Evolutionary conservation across 805 yeast species (phyloP).

Genomic region (Scheffersomyces stipitis): DNA sequence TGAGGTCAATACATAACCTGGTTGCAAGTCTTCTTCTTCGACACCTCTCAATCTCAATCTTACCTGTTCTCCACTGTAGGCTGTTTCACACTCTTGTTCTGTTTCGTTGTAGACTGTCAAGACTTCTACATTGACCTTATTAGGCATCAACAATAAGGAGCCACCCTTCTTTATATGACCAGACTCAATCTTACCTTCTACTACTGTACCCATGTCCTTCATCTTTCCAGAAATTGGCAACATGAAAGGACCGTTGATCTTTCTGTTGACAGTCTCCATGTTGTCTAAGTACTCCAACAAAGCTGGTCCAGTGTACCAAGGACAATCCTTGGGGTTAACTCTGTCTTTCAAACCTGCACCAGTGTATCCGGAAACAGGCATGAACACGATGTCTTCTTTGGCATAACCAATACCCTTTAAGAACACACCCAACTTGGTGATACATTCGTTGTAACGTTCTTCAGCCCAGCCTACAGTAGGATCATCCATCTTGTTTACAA

Average conservation of each 20-base stretch:
- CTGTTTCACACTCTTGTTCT: conserved; percentile 88
- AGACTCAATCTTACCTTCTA: conserved; percentile 97
- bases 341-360: conserved; percentile 96
- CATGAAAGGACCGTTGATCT: conserved; percentile 94
- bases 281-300: conserved; percentile 84
- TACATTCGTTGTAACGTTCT: conserved; percentile 96
- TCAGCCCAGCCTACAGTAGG: conserved; percentile 95
- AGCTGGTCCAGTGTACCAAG: conserved; percentile 95
- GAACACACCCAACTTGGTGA: conserved; percentile 70
- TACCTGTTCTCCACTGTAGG: conserved; percentile 96
- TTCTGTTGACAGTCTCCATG: conserved; percentile 81
- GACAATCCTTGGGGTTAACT: conserved; percentile 66
- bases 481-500: conserved; percentile 98
- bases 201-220: conserved; percentile 96
- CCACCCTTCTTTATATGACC: conserved; percentile 86
- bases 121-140: conserved; percentile 79
- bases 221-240: conserved; percentile 91
- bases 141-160: conserved; percentile 86
- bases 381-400: conserved; percentile 80
- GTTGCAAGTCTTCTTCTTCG: conserved; percentile 93
- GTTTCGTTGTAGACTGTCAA: conserved; percentile 89
- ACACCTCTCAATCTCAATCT: conserved; percentile 90
- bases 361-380: conserved; percentile 98
- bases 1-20: conserved; percentile 90
- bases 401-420: conserved; percentile 87